Base-by-base conservation (phyloP, 139 green algal species). In the Axilococcus clingmanii region DNA sequence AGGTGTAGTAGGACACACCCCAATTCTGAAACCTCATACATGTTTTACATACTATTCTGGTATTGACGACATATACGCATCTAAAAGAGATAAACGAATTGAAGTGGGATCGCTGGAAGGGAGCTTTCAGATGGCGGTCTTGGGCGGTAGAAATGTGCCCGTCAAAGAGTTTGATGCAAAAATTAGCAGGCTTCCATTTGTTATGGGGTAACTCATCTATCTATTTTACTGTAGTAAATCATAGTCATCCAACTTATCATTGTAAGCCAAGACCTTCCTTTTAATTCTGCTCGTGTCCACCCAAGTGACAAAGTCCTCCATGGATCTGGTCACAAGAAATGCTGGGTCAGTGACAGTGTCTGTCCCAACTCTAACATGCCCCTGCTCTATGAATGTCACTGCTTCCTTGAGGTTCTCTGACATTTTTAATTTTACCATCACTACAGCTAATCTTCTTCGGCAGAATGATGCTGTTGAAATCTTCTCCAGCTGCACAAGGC, bases 281-380 rank as follows among this genome's bases (percentile, higher is more conserved):
- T 86, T 89, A 69, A 98, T 94, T 76, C 93, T 94, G 58, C 48
- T 80, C 5, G 86, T 94, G 69, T 97, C 91, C 35, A 94, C 81
- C 91, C 93, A 99, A 0, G 90, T 96, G 32, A 98, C 84, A 66
- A 94, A 97, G 75, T 99, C 91, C 71, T 98, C 93, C 78, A 94
- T 86, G 55, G 51, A 72, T 8, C 83, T 68, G 0, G 85, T 96
- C 11, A 99, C 86, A 40, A 88, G 72, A 57, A 83, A 94, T 2
- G 87, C 86, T 15, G 90, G 89, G 52, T 97, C 85, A 0, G 79
- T 89, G 16, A 95, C 77, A 0, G 84, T 93, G 47, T 94, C 74
- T 6, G 89, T 82, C 5, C 93, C 93, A n/a, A 99, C 83, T 3
- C 91, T 78, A 16, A 97, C 82, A 57, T 97, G 90, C 4, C 89